Conservation (phyloP, 106 monocot species). For the Dendrobium catenatum region DNA sequence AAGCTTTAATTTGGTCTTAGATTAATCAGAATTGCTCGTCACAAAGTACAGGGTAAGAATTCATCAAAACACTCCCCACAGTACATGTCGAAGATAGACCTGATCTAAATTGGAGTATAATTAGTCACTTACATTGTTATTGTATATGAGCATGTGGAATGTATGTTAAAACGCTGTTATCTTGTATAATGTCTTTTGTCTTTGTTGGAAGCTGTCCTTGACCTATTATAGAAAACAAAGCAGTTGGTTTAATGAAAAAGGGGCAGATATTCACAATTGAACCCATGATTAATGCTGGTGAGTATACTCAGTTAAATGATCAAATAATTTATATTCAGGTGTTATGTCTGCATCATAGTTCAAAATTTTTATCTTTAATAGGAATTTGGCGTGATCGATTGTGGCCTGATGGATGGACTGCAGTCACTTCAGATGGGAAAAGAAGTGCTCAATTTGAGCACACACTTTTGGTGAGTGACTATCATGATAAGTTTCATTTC, state of each 20-base stretch:
- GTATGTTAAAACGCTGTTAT: background rate
- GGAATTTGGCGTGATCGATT: slow-evolving; percentile 89
- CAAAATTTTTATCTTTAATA: slow-evolving; percentile 14
- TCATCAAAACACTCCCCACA: background rate
- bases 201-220: slow-evolving; percentile 15
- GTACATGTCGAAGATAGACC: background rate
- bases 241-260: slow-evolving; percentile 95
- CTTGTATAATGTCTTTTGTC: background rate
- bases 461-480: slow-evolving; percentile 76
- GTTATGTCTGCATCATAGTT: background rate
- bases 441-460: slow-evolving; percentile 98
- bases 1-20: background rate
- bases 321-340: background rate
- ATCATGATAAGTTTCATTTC: background rate
- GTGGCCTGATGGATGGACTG: slow-evolving; percentile 99
- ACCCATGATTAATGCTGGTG: slow-evolving; percentile 98
- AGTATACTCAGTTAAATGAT: background rate
- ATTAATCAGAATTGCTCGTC: background rate
- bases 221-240: slow-evolving; percentile 76
- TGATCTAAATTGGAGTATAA: background rate
- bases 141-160: background rate
- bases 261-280: slow-evolving; percentile 98
- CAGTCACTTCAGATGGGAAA: slow-evolving; percentile 91
- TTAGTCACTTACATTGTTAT: background rate
- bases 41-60: background rate